Base-by-base conservation (phyloP, 1,139 yeast genomes). In the Suhomyces bolitotheri region DNA sequence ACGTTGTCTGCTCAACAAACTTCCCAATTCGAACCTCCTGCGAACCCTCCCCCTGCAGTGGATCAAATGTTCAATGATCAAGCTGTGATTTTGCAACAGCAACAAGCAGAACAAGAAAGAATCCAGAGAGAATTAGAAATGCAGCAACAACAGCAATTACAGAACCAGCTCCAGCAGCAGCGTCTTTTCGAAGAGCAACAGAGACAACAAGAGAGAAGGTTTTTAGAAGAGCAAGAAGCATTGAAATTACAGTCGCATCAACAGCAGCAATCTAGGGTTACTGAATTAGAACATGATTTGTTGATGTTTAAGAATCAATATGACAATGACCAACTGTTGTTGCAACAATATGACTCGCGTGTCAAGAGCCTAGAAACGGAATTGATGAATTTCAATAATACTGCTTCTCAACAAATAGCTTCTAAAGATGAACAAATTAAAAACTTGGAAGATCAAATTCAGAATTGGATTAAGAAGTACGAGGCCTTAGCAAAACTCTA, bases 401-500 rank as follows among this genome's bases (percentile, higher is more conserved):
- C 85, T 33, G 84, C 90, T 0, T 73, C 80, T 22, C 83, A 82
- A 54, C 96, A 88, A 57, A 62, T 87, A 33, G 80, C 80, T 6
- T 73, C 90, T 6, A 88, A 86, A 53, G 89, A 86, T 49, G 95
- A 86, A 42, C 82, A 82, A 52, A 67, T 85, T 36, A 71, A 66
- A 29, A 73, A 76, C 39, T 60, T 86, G 38, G 90, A 85, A 53
- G 94, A 86, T 36, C 96, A 88, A 60, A 74, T 85, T 29, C 68
- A 64, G 24, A 75, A 80, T 43, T 89, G 96, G 96, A 80, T 87
- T 41, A 78, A 77, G 40, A 90, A 90, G 62, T 90, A 90, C 59
- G 96, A 89, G 54, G 78, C 95, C 0, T 71, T 90, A 47, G 97
- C 97, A 4, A 87, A 88, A 54, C 70, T 90, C 43, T 90, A 90